These are phyloP conservation scores for Coriaria nepalensis DNA, from an alignment of 306 rosid genomes.

Conservation along the genomic window DNA sequence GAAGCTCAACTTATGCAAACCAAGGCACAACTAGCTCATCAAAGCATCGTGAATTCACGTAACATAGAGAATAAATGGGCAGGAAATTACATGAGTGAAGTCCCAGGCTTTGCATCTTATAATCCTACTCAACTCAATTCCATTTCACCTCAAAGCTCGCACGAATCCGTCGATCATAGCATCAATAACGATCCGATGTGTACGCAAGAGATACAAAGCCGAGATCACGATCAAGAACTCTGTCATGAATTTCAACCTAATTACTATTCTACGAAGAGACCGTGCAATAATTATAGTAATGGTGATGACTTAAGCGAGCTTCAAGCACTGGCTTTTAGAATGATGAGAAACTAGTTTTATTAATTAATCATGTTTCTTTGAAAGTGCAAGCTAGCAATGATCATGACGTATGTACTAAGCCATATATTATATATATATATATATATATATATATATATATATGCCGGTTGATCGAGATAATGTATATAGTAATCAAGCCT, in stretches of 20 bases:
- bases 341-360: neutral
- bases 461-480: no score
- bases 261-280: neutral
- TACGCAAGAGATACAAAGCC: neutral
- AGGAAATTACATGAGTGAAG: neutral
- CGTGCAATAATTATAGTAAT: neutral
- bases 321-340: neutral
- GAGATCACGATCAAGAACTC: neutral
- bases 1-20: constrained; percentile 81
- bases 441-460: no score
- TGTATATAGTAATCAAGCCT: no score
- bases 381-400: no score
- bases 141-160: neutral
- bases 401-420: no score
- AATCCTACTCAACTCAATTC: neutral
- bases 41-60: neutral
- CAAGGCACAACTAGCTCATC: constrained; percentile 63
- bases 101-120: neutral
- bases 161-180: neutral
- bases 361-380: neutral
- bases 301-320: neutral
- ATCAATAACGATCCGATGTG: neutral
- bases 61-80: neutral
- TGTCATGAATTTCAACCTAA: neutral
- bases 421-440: no score